Evolutionary conservation across 176 grass and related monocot genomes (phyloP), one percentile per base, ranked within the genome.

Genomic region (Cenchrus fungigraminus): DNA sequence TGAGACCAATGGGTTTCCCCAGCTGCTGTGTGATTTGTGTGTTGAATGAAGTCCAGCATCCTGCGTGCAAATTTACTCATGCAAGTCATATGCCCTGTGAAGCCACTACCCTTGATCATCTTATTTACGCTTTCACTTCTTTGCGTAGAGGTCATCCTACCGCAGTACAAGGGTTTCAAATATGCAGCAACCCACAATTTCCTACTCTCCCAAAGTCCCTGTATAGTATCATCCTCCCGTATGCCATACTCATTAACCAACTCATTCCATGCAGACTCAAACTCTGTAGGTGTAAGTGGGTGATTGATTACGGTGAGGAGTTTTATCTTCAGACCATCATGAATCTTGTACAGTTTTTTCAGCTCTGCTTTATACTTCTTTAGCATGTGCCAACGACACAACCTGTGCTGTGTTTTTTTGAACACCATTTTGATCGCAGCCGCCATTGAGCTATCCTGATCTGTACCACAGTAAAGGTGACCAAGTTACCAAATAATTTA

Each of bases 31-130:
- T 77, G 54, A 22, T 77, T 77, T 6, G 74, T 77, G 34, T n/a
- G 74, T 0, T 77, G 34, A 43, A 77, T 58, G 19, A 77, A 32
- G 4, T 77, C 53, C 12, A 77, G 55, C 9, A 77, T 40, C 19
- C 16, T 43, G 4, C 74, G 19, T 8, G 54, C 74, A 77, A 60
- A 77, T 77, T 77, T 77, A 20, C 54, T 77, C 4, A 77, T 60
- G 16, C 52, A 43, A 1, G 32, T 76, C 73, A 76, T 58, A 13
- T 76, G 73, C 16, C 16, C n/a, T 20, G 32, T 34, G 20, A 77
- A 77, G 5, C 55, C 9, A 0, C 53, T 60, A 1, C 11, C 4
- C 40, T 77, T 77, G 1, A 77, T 9, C 74, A 77, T 77, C 74
- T 60, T 59, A n/a, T 77, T 77, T 2, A 77, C 34, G 0, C 55